Evolutionary conservation across 768 basidiomycete genomes (phyloP).

Genomic region (Calocera viscosa): DNA sequence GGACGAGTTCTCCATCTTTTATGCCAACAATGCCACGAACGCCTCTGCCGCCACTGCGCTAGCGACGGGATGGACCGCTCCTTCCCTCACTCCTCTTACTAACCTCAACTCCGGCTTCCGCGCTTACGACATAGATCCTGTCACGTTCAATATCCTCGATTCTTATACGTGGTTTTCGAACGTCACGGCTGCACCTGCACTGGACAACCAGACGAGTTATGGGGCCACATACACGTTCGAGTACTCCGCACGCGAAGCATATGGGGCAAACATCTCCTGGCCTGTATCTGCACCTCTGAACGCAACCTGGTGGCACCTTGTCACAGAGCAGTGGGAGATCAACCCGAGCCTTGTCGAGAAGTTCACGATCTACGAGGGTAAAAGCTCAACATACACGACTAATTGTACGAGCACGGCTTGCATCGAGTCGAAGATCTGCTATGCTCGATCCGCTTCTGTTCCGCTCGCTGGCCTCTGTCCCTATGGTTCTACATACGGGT

Average conservation of each 20-base stretch:
- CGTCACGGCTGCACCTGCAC: constrained; percentile 35
- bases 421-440: constrained; percentile 4
- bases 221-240: constrained; percentile 41
- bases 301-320: constrained; percentile 48
- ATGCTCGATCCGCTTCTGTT: constrained; percentile 2
- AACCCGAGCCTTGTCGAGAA: constrained; percentile 22
- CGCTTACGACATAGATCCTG: constrained; percentile 52
- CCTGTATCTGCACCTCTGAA: constrained; percentile 31
- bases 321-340: constrained; percentile 41
- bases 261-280: constrained; percentile 35
- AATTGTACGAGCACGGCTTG: constrained; percentile 1
- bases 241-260: constrained; percentile 47
- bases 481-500: neutral
- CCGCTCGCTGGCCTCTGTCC: neutral
- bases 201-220: constrained; percentile 33
- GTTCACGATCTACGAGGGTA: constrained; percentile 12
- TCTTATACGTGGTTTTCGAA: constrained; percentile 24
- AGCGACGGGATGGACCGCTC: constrained; percentile 40
- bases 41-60: constrained; percentile 44
- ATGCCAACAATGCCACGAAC: constrained; percentile 36
- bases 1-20: constrained; percentile 20
- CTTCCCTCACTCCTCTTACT: neutral
- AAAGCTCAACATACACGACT: constrained; percentile 1
- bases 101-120: constrained; percentile 40
- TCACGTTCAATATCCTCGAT: constrained; percentile 55